A percentile compares a stretch with the other conserved stretches of the same genome.
These are phyloP conservation scores for Dactylellina sp. DNA, from an alignment of 2,329 filamentous ascomycete species.

Conservation along the genomic window DNA sequence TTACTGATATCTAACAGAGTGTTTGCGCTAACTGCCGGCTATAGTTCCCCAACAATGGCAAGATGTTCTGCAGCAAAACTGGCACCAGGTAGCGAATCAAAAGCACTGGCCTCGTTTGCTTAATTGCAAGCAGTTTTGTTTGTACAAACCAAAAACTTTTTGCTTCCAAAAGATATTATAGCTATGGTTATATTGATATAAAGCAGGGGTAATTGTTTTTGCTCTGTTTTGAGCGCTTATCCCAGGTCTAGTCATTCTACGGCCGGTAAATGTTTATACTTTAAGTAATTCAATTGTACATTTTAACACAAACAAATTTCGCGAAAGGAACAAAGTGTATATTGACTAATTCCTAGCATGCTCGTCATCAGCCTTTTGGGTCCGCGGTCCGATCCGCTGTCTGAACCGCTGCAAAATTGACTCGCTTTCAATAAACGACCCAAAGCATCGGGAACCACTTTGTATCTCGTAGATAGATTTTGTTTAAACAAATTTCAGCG, in stretches of 20 bases:
- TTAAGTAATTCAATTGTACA: slow-evolving; percentile 55
- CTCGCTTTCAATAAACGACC: slow-evolving; percentile 42
- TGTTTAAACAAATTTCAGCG: background rate
- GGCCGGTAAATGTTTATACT: slow-evolving; percentile 49
- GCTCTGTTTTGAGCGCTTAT: slow-evolving; percentile 33
- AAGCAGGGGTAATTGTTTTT: slow-evolving; percentile 39
- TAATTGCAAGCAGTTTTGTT: slow-evolving; percentile 27
- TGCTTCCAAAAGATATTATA: slow-evolving; percentile 15
- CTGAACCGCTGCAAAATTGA: slow-evolving; percentile 35
- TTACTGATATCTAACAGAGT: slow-evolving; percentile 31
- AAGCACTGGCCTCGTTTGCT: slow-evolving; percentile 52
- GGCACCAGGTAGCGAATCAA: slow-evolving; percentile 52
- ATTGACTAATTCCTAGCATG: slow-evolving; percentile 17
- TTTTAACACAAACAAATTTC: slow-evolving; percentile 18
- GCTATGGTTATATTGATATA: slow-evolving; percentile 28
- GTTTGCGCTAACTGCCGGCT: slow-evolving; percentile 55
- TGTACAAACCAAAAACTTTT: slow-evolving; percentile 35
- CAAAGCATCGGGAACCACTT: slow-evolving; percentile 41
- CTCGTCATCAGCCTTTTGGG: slow-evolving; percentile 33
- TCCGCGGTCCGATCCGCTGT: slow-evolving; percentile 50
- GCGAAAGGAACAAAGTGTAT: background rate
- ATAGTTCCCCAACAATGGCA: slow-evolving; percentile 96
- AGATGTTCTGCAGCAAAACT: slow-evolving; percentile 95
- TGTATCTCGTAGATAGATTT: slow-evolving; percentile 27
- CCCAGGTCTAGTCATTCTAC: slow-evolving; percentile 11